Evolutionary conservation across 805 yeast genomes (phyloP).

Genomic region (Suhomyces sp.): DNA sequence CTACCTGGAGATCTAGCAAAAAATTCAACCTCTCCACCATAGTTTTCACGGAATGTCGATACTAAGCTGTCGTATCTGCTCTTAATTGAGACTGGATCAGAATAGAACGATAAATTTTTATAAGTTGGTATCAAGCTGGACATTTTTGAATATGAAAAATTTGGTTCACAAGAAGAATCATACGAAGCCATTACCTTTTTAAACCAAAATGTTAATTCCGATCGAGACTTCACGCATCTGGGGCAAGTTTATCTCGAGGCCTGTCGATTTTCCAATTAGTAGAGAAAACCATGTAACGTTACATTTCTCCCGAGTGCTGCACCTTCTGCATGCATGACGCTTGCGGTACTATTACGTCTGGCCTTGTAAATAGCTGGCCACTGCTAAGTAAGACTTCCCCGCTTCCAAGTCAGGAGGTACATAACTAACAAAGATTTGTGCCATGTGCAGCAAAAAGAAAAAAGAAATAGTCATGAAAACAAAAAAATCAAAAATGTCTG

Average conservation of each 20-base stretch:
- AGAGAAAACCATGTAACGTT: neutral
- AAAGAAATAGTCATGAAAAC: neutral
- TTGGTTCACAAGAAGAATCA: neutral
- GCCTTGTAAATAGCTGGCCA: neutral
- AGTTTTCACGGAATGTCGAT: slow-evolving; percentile 21
- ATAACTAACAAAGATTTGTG: neutral
- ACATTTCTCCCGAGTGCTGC: neutral
- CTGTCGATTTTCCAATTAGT: neutral
- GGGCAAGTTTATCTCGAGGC: neutral
- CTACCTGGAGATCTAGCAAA: slow-evolving; percentile 70
- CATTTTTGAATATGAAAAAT: neutral
- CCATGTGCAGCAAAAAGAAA: neutral
- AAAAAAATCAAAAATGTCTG: neutral
- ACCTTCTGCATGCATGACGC: neutral
- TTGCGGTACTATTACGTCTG: neutral
- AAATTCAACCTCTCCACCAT: slow-evolving; percentile 39
- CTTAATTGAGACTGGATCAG: slow-evolving; percentile 24
- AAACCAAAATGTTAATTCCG: neutral
- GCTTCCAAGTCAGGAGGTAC: neutral
- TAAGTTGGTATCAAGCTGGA: slow-evolving; percentile 31
- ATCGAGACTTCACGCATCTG: neutral
- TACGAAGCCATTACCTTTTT: neutral
- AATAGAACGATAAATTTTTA: slow-evolving; percentile 33
- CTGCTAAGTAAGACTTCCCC: neutral
- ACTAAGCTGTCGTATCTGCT: slow-evolving; percentile 26